These are phyloP conservation scores for Paecilomyces niveus DNA, from an alignment of 2,329 filamentous ascomycete species.

Conservation along the genomic window DNA sequence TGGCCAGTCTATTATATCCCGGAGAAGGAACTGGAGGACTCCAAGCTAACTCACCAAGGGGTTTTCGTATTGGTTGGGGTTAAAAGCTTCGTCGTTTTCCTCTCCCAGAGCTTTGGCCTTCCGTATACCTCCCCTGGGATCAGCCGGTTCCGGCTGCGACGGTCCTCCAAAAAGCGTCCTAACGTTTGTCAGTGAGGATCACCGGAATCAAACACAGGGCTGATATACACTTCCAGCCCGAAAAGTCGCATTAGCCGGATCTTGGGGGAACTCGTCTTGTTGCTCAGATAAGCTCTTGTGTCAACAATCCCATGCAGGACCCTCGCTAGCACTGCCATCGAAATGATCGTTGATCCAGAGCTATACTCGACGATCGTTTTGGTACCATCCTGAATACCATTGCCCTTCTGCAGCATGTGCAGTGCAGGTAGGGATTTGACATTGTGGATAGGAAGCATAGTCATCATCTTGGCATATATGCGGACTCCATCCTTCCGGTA, in stretches of 20 bases:
- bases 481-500: constrained; percentile 51
- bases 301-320: constrained; percentile 47
- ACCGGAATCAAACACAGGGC: background rate
- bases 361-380: constrained; percentile 54
- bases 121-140: constrained; percentile 48
- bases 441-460: constrained; percentile 57
- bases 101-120: constrained; percentile 38
- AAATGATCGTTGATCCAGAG: constrained; percentile 57
- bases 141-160: constrained; percentile 50
- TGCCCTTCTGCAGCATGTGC: constrained; percentile 6
- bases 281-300: constrained; percentile 50
- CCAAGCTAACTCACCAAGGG: constrained; percentile 20
- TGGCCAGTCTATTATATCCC: background rate
- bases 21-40: constrained; percentile 11
- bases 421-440: constrained; percentile 53
- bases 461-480: constrained; percentile 62
- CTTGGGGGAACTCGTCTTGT: constrained; percentile 51
- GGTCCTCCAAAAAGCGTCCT: constrained; percentile 53
- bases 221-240: constrained; percentile 45
- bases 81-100: constrained; percentile 39
- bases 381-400: constrained; percentile 37
- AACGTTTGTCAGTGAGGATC: background rate
- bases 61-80: constrained; percentile 54
- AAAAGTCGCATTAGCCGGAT: constrained; percentile 54
- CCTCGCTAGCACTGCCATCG: constrained; percentile 50